These are phyloP conservation scores for Trichoderma virens DNA, from an alignment of 495 filamentous ascomycete genomes.

Conservation along the genomic window DNA sequence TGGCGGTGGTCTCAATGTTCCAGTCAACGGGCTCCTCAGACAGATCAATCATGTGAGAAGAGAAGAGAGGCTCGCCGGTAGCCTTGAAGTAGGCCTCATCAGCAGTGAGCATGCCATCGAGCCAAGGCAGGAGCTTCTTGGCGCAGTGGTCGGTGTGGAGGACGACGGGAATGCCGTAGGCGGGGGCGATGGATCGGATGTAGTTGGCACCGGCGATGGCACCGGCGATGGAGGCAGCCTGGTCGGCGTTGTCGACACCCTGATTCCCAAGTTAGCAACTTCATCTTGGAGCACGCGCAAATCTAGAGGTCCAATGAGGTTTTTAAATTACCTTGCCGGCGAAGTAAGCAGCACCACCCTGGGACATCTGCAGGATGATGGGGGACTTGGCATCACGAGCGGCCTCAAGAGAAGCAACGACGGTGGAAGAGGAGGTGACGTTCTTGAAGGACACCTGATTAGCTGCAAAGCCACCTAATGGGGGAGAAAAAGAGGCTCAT, in stretches of 20 bases:
- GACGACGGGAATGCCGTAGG: constrained; percentile 85
- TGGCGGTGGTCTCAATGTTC: constrained; percentile 86
- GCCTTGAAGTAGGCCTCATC: constrained; percentile 91
- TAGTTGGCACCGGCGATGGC: constrained; percentile 85
- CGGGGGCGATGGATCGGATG: constrained; percentile 79
- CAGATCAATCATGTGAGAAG: constrained; percentile 95
- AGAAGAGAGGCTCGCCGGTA: constrained; percentile 89
- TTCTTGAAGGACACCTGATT: constrained; percentile 37
- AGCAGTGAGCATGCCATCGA: constrained; percentile 89
- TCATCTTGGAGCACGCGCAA: not conserved
- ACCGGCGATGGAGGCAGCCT: constrained; percentile 81
- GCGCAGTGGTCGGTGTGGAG: constrained; percentile 92
- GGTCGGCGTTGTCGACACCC: constrained; percentile 79
- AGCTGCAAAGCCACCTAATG: not conserved
- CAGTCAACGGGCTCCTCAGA: constrained; percentile 78
- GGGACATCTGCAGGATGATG: constrained; percentile 83
- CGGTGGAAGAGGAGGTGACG: constrained; percentile 87
- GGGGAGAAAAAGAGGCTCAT: not conserved
- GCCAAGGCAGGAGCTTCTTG: constrained; percentile 87
- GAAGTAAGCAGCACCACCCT: constrained; percentile 93
- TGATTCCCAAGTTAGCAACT: constrained; percentile 15
- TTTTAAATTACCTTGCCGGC: constrained; percentile 62
- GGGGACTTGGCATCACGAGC: constrained; percentile 82
- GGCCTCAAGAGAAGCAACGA: constrained; percentile 83
- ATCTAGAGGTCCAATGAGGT: not conserved